A percentile compares a stretch with the other conserved stretches of the same genome.
Evolutionary conservation across 75 land plant species (phyloP).

Genomic region (Selaginella moellendorffii): DNA sequence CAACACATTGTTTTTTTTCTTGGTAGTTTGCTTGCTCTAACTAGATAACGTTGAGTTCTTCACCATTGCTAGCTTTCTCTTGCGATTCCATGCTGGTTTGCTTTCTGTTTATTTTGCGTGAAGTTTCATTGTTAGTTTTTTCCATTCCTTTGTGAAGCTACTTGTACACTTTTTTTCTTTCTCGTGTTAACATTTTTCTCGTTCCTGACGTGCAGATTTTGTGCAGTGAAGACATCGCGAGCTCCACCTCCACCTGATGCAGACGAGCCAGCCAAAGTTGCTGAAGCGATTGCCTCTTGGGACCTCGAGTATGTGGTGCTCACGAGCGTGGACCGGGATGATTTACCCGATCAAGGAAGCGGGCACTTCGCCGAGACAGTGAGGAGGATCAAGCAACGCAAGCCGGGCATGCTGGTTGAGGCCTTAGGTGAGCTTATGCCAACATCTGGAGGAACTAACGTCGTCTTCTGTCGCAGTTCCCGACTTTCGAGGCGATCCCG

Average conservation of each 20-base stretch:
- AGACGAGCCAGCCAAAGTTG: slow-evolving; percentile 75
- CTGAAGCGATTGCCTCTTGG: slow-evolving; percentile 95
- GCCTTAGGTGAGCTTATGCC: slow-evolving; percentile 54
- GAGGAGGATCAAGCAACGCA: slow-evolving; percentile 48
- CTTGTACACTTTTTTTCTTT: too few relatives aligned
- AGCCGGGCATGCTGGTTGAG: slow-evolving; percentile 83
- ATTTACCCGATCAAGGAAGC: slow-evolving; percentile 92
- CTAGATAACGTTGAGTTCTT: too few relatives aligned
- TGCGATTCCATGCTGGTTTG: too few relatives aligned
- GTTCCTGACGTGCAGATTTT: slow-evolving; percentile 41
- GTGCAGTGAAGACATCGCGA: slow-evolving; percentile 93
- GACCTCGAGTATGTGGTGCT: slow-evolving; percentile 93
- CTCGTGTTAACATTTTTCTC: too few relatives aligned
- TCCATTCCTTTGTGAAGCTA: too few relatives aligned
- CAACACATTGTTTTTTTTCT: too few relatives aligned
- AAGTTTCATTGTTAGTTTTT: too few relatives aligned
- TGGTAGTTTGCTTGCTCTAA: too few relatives aligned
- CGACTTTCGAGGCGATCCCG: slow-evolving; percentile 72
- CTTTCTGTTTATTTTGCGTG: too few relatives aligned
- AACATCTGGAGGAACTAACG: background rate
- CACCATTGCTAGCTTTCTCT: too few relatives aligned
- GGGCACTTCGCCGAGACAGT: slow-evolving; percentile 92
- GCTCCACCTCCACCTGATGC: slow-evolving; percentile 92
- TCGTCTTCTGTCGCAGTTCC: slow-evolving; percentile 42
- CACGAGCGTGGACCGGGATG: slow-evolving; percentile 94